Evolutionary conservation across 768 basidiomycete species (phyloP).

Genomic region (Lanmaoa pseudosensibilis): DNA sequence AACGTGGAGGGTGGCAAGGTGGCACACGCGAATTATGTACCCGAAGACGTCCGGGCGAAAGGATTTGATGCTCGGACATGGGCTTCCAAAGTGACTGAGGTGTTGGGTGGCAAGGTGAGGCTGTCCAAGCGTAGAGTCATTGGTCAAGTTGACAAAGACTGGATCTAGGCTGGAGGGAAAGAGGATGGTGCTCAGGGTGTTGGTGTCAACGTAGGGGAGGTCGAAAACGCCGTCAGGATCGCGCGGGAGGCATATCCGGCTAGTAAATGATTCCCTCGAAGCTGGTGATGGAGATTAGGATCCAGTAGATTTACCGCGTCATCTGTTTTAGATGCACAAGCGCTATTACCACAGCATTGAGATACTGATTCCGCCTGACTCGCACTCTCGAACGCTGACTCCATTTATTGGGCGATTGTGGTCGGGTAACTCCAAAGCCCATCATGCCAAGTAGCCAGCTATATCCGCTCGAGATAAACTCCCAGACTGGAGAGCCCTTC

Average conservation of each 20-base stretch:
- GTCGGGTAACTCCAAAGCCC: neutral
- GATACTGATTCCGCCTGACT: constrained; percentile 2
- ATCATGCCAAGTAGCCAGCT: constrained; percentile 26
- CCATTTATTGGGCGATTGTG: neutral
- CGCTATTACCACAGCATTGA: neutral
- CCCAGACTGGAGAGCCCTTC: constrained; percentile 51
- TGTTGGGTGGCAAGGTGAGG: constrained; percentile 89
- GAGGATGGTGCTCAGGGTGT: constrained; percentile 91
- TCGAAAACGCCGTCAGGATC: constrained; percentile 63
- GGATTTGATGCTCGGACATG: constrained; percentile 86
- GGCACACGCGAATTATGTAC: constrained; percentile 84
- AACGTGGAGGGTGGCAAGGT: constrained; percentile 72
- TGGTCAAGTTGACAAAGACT: constrained; percentile 8
- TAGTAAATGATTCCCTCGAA: constrained; percentile 15
- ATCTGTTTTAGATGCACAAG: neutral
- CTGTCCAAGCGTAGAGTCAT: constrained; percentile 6
- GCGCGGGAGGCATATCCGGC: constrained; percentile 46
- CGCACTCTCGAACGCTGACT: neutral
- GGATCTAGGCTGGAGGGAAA: constrained; percentile 84
- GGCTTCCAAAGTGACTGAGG: constrained; percentile 73
- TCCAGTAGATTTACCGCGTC: neutral
- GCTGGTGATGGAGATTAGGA: neutral
- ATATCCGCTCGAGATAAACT: constrained; percentile 43
- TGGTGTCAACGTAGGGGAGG: constrained; percentile 60
- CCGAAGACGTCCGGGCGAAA: constrained; percentile 57